Evolutionary conservation across 2,329 filamentous ascomycete genomes (phyloP), one percentile per base, ranked within the genome.

Genomic region (Fusarium buharicum): DNA sequence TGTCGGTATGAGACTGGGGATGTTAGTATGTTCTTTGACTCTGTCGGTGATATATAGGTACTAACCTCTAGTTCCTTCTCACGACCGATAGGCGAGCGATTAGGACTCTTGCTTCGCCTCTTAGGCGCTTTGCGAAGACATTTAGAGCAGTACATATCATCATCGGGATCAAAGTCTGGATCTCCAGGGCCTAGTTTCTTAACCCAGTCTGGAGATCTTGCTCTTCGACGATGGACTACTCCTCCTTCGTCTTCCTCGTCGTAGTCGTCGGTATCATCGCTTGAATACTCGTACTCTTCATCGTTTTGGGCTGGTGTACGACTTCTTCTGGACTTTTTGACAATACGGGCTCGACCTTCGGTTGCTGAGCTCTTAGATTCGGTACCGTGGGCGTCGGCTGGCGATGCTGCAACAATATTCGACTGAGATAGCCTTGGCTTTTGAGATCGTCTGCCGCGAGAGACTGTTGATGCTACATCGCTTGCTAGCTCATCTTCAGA

Each of bases 111-210:
- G 8, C 55, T 59, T 8, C 49, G 53, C 7, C 52, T 50, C 51
- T 70, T 73, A 12, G 72, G 70, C 8, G 65, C 68, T 16, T 68
- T 72, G 28, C 72, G 69, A 11, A 74, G 67, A 39, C 72, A 74
- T 34, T 65, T 73, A 8, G 74, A 76, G 49, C 74, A 76, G 62
- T 74, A 74, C 64, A 71, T 70, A 14, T 70, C 65, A 1, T 69
- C 68, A 1, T 59, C 52, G 0, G 72, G 73, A 8, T 65, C 63
- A 38, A 73, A 76, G 3, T 54, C 9, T 0, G 64, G 64, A 16
- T 67, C 59, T 2, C 46, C 40, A 3, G 67, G 66, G 1, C 71
- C 72, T 1, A 74, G 70, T 6, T 43, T 17, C 34, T 53, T 53
- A 4, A 51, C 27, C 72, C 72, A 74, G 51, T 74, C 62, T 1